Base-by-base conservation (phyloP, 192 early-diverging fungal genomes). In the Jimgerdemannia lactiflua region DNA sequence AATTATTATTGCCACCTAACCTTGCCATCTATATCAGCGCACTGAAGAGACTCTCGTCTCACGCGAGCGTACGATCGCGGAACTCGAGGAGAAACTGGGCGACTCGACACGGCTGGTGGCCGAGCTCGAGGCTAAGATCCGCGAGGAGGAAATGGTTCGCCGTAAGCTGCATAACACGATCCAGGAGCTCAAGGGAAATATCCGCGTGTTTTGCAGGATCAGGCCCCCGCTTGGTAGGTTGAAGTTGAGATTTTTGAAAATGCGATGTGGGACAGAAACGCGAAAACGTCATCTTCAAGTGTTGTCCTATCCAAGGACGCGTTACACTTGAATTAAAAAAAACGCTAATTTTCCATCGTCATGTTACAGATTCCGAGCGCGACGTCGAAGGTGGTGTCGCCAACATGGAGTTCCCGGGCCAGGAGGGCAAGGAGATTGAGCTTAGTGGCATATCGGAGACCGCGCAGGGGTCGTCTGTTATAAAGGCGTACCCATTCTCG, bases 151-250 rank as follows among this genome's bases (percentile, higher is more conserved):
- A 78, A 89, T 85, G 4, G 80, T 90, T 29, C 89, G 96, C n/a
- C 85, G 95, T 59, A 82, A 86, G 71, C 80, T 99, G 42, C 96
- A 98, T 83, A 99, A 98, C 78, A 92, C 92, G 0, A 92, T 96
- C 43, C 95, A 94, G 75, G 98, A 99, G 79, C 87, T 98, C 67
- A 96, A 95, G 73, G 98, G 98, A 43, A 99, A 99, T 77, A 98
- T 99, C 65, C 89, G 98, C 39, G 98, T 98, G 39, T 98, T 99
- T 82, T 98, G 97, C 80, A 86, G 98, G 42, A 91, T 98, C 10
- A 89, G 98, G 43, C 98, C 98, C 9, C 79, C 90, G 54, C 54
- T 92, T 39, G 68, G 80, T 79, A 78, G 69, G 14, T 4, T 19
- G 29, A 29, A 29, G 29, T 29, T 29, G 29, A 29, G 0, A 70